phyloP scores from a whole-genome alignment of 345 rosid species.

The Pistacia atlantica region DNA sequence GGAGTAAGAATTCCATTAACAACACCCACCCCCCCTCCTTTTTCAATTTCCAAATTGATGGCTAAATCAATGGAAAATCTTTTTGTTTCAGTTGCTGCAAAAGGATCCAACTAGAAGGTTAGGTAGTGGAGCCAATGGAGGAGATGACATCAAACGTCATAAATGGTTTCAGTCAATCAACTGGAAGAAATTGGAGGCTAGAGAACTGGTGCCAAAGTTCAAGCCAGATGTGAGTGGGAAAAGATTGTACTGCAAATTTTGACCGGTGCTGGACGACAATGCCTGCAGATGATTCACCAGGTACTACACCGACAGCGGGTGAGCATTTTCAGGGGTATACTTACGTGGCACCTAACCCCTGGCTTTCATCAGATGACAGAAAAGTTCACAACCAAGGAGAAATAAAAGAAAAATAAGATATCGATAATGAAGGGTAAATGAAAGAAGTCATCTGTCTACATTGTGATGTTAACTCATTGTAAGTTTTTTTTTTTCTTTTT shows the following conservation, averaged over 20 bases:
- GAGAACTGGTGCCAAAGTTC: slow-evolving; percentile 63
- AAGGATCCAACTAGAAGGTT: slow-evolving; percentile 73
- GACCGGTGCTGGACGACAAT: slow-evolving; percentile 77
- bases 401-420: neutral
- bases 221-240: slow-evolving; percentile 74
- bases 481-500: slow-evolving; percentile 5
- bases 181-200: slow-evolving; percentile 70
- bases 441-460: neutral
- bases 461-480: neutral
- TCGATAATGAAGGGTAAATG: neutral
- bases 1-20: slow-evolving; percentile 41
- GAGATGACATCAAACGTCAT: slow-evolving; percentile 59
- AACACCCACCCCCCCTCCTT: too few species aligned
- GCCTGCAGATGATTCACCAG: slow-evolving; percentile 74
- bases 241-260: slow-evolving; percentile 67
- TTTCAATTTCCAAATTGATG: slow-evolving; percentile 3
- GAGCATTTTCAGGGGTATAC: slow-evolving; percentile 71
- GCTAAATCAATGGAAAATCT: slow-evolving; percentile 2
- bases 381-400: neutral
- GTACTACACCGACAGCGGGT: slow-evolving; percentile 68
- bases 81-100: slow-evolving; percentile 50
- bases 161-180: slow-evolving; percentile 70
- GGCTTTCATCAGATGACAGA: slow-evolving; percentile 55
- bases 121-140: slow-evolving; percentile 65
- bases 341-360: slow-evolving; percentile 69